A percentile compares a stretch with the other conserved stretches of the same genome.
Evolutionary conservation across 805 yeast genomes (phyloP).

Genomic region (Saccharomycodes ludwigii): DNA sequence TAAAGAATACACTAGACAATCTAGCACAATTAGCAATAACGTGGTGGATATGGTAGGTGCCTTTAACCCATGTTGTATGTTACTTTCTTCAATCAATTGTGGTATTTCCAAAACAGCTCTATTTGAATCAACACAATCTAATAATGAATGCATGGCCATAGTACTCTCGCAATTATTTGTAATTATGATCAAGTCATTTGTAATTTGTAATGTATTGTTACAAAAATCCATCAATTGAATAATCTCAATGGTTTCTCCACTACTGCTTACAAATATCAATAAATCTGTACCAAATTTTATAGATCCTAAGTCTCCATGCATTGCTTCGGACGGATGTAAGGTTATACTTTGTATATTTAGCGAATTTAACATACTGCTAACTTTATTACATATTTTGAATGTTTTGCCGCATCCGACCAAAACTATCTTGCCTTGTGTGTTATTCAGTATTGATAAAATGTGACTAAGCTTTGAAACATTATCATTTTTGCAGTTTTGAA

Average conservation of each 20-base stretch:
- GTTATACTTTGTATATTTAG: constrained; percentile 54
- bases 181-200: constrained; percentile 9
- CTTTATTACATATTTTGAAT: constrained; percentile 62
- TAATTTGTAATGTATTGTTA: constrained; percentile 3
- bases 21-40: constrained; percentile 61
- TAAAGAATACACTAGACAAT: constrained; percentile 64
- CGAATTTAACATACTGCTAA: constrained; percentile 75
- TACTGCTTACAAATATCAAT: constrained; percentile 57
- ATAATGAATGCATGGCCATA: constrained; percentile 14
- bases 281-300: constrained; percentile 44
- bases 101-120: not conserved
- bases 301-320: constrained; percentile 82
- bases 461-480: no score
- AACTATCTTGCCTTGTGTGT: constrained; percentile 72
- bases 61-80: constrained; percentile 74
- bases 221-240: constrained; percentile 21
- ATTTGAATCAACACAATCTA: not conserved
- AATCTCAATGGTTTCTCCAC: constrained; percentile 78
- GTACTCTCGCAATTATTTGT: constrained; percentile 9
- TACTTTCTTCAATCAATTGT: not conserved
- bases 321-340: constrained; percentile 77
- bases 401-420: constrained; percentile 81
- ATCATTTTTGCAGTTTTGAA: no score
- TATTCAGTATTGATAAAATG: no score
- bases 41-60: constrained; percentile 87